Evolutionary conservation across 805 yeast genomes (phyloP), one percentile per base, ranked within the genome.

Genomic region (Schizosaccharomyces osmophilus): DNA sequence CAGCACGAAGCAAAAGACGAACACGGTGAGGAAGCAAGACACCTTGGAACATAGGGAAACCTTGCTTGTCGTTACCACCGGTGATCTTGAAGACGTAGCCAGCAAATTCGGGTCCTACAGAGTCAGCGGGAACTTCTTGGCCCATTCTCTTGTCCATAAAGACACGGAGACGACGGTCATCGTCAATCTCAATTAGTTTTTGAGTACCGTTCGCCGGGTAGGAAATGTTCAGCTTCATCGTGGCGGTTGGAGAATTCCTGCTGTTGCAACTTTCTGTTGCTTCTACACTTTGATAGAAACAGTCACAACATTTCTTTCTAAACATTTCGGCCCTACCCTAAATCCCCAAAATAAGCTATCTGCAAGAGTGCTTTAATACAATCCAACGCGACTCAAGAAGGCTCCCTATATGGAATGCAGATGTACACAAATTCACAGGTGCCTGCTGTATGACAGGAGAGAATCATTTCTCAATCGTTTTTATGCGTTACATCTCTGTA

Each of bases 61-160:
- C 98, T 82, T 93, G 98, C 82, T 93, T 93, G 82, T 93, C 98
- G 85, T 93, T 93, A 84, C 98, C 98, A 76, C 98, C 98, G 72
- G 97, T 79, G 78, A 93, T 89, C 82, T 85, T 94, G 86, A 93
- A 89, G 75, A 87, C 78, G 88, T 93, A 93, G 74, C 98, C 98
- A 80, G 88, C 90, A 90, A 90, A 87, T 81, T 94, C 98, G 74
- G 93, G 97, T 74, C 95, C 95, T 72, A 93, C 85, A 68, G 87
- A 78, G 78, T 93, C 98, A 79, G 97, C 98, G 75, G 88, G 95
- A 75, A 93, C 95, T 80, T 93, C 98, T 80, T 88, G 97, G 74
- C 98, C 98, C 84, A 93, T 87, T 79, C 97, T 88, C 85, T 93
- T 93, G 77, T 93, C 98, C 86, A 87, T 89, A 82, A 93, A 89